Evolutionary conservation across 140 eudicot species (phyloP).

Genomic region (Erigeron philadelphicus): DNA sequence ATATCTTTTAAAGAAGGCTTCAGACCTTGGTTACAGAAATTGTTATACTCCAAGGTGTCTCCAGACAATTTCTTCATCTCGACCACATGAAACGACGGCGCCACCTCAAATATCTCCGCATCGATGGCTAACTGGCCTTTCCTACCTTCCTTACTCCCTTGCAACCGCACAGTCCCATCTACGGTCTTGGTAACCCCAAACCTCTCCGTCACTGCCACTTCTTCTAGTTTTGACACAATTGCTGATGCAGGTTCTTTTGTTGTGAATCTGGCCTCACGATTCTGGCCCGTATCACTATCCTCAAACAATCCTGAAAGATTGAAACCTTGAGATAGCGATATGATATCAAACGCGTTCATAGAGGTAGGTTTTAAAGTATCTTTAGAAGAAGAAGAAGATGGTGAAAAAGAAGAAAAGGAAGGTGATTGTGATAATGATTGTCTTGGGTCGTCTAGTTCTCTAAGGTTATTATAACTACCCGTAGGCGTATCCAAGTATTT

Average conservation of each 20-base stretch:
- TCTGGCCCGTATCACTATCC: constrained; percentile 9
- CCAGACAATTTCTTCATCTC: constrained; percentile 38
- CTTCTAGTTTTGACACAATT: constrained; percentile 23
- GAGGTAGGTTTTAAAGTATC: constrained; percentile 2
- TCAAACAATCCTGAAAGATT: constrained; percentile 25
- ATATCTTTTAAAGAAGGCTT: constrained; percentile 27
- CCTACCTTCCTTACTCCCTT: too few relatives aligned
- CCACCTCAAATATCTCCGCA: too few relatives aligned
- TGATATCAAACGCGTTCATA: constrained; percentile 30
- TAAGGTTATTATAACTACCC: constrained; percentile 21
- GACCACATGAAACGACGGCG: neutral
- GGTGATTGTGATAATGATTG: neutral
- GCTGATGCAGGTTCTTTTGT: neutral
- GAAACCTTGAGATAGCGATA: constrained; percentile 28
- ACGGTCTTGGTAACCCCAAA: constrained; percentile 11
- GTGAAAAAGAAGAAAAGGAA: neutral
- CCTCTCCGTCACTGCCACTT: constrained; percentile 13
- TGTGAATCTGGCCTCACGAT: constrained; percentile 20
- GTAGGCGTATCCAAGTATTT: constrained; percentile 13
- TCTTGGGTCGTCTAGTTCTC: constrained; percentile 20
- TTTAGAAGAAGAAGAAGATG: constrained; percentile 2
- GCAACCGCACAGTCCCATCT: too few relatives aligned
- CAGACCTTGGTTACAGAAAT: neutral
- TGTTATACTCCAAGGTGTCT: constrained; percentile 28
- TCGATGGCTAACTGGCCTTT: neutral